phyloP scores from a whole-genome alignment of 352 stramenopile genomes.

The Globisporangium megalacanthum region DNA sequence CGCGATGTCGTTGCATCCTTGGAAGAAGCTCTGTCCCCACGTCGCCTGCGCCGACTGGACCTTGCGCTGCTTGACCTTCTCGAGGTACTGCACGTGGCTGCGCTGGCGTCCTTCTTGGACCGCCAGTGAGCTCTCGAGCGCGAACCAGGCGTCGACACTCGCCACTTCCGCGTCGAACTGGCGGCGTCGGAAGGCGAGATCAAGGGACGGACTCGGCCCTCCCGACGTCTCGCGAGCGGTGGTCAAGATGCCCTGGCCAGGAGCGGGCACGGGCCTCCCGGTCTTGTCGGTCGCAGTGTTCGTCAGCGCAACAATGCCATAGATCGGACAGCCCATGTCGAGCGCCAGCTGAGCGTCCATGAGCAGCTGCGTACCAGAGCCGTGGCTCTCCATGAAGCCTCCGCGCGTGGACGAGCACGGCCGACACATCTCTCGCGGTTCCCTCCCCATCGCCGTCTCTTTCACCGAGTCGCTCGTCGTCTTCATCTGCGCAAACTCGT shows the following conservation, averaged over 20 bases:
- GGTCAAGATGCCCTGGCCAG: conserved; percentile 83
- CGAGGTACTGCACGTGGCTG: conserved; percentile 34
- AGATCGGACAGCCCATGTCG: conserved; percentile 86
- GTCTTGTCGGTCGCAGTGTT: conserved; percentile 89
- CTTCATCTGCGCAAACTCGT: conserved; percentile 89
- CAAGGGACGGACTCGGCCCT: conserved; percentile 44
- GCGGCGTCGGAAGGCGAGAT: conserved; percentile 64
- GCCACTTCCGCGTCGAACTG: conserved; percentile 75
- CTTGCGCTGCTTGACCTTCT: conserved; percentile 67
- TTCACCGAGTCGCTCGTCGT: conserved; percentile 83
- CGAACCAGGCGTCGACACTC: conserved; percentile 69
- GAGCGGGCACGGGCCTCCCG: conserved; percentile 74
- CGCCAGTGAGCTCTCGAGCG: conserved; percentile 41
- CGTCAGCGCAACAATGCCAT: conserved; percentile 73
- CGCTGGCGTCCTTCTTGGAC: conserved; percentile 24
- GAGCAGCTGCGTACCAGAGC: conserved; percentile 81
- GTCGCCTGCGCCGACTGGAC: conserved; percentile 54
- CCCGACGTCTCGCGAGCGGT: conserved; percentile 56
- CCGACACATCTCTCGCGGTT: conserved; percentile 79
- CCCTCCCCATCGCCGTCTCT: conserved; percentile 69
- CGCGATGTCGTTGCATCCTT: conserved; percentile 52
- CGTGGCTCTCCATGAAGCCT: conserved; percentile 88
- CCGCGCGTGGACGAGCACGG: conserved; percentile 72
- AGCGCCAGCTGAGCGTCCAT: conserved; percentile 86
- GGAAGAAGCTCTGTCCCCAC: conserved; percentile 70